phyloP scores from a whole-genome alignment of 768 basidiomycete genomes.

The Termitomyces titanicus region DNA sequence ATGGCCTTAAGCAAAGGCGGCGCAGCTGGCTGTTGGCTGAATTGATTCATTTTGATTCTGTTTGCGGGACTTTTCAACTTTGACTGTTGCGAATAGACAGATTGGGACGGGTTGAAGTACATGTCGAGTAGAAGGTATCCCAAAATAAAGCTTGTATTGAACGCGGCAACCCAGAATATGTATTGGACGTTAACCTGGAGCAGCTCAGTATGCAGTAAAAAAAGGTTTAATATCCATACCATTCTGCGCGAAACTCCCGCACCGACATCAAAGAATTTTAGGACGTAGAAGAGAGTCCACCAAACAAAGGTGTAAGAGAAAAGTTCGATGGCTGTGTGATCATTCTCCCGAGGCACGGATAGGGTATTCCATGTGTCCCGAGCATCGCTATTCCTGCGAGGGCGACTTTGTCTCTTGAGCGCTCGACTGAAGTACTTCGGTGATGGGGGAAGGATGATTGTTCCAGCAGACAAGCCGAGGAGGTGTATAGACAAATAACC shows the following conservation, averaged over 20 bases:
- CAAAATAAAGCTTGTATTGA: slow-evolving; percentile 82
- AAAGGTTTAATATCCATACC: slow-evolving; percentile 25
- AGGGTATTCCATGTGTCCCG: slow-evolving; percentile 13
- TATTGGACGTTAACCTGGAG: slow-evolving; percentile 83
- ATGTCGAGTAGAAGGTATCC: slow-evolving; percentile 79
- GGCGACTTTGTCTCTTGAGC: slow-evolving; percentile 28
- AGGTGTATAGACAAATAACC: slow-evolving; percentile 92
- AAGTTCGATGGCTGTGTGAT: slow-evolving; percentile 74
- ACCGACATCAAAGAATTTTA: slow-evolving; percentile 35
- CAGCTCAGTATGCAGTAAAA: not conserved
- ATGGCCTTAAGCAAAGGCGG: slow-evolving; percentile 69
- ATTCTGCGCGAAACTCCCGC: slow-evolving; percentile 42
- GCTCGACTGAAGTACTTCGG: slow-evolving; percentile 68
- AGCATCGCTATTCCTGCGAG: slow-evolving; percentile 7
- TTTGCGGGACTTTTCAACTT: slow-evolving; percentile 22
- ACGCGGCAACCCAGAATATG: slow-evolving; percentile 84
- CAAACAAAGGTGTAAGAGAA: slow-evolving; percentile 74
- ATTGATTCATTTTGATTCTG: not conserved
- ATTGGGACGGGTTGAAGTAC: slow-evolving; percentile 51
- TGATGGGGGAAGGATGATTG: slow-evolving; percentile 73
- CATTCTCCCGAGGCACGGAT: slow-evolving; percentile 50
- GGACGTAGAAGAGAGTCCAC: slow-evolving; percentile 60
- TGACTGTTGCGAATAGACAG: slow-evolving; percentile 22
- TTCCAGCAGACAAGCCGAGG: slow-evolving; percentile 79
- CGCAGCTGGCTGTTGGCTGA: slow-evolving; percentile 6